These are phyloP conservation scores for Pseudevernia furfuracea DNA, from an alignment of 495 filamentous ascomycete species.

Conservation along the genomic window DNA sequence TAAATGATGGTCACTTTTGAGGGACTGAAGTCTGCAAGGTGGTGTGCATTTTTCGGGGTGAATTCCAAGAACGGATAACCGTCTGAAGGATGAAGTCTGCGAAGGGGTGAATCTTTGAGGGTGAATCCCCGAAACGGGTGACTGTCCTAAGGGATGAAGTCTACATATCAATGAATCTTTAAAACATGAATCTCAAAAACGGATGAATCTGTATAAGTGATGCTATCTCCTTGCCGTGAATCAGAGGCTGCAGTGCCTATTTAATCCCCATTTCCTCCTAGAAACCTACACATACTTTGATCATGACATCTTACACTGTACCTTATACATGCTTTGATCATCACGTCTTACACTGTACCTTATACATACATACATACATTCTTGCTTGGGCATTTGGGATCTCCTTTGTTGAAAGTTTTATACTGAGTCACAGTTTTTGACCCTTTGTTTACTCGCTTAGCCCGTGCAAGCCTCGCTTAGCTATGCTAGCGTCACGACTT, in stretches of 20 bases:
- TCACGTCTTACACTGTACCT: too few relatives aligned
- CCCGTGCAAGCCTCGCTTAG: too few relatives aligned
- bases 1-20: too few relatives aligned
- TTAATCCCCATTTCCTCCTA: neutral
- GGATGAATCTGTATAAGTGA: neutral
- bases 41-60: too few relatives aligned
- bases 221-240: neutral
- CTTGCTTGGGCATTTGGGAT: neutral
- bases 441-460: conserved; percentile 3
- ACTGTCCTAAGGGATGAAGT: neutral
- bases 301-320: neutral
- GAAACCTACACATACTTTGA: neutral
- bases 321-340: neutral
- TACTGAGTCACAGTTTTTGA: neutral
- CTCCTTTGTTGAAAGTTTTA: neutral
- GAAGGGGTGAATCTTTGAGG: neutral
- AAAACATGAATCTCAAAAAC: neutral
- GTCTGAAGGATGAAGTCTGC: too few relatives aligned
- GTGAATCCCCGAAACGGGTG: neutral
- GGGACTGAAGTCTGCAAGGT: too few relatives aligned
- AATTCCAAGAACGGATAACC: too few relatives aligned
- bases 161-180: neutral
- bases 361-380: neutral
- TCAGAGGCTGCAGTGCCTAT: neutral
- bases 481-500: neutral